Evolutionary conservation across 1,139 yeast species (phyloP).

Genomic region (Geotrichum europaeum): DNA sequence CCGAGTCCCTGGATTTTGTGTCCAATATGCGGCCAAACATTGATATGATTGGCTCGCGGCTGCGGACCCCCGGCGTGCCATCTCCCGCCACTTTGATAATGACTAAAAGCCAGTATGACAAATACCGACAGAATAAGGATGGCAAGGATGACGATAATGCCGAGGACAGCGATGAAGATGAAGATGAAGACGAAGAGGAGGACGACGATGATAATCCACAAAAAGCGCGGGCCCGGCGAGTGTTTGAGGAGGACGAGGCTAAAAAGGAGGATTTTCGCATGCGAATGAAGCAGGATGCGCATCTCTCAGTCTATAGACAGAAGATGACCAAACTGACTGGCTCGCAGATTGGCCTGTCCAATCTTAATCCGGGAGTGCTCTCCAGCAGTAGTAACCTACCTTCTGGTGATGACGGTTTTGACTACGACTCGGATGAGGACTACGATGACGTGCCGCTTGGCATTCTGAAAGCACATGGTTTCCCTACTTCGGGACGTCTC

Average conservation of each 20-base stretch:
- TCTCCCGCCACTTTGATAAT: constrained; percentile 16
- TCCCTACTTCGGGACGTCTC: constrained; percentile 28
- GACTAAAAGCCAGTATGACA: constrained; percentile 19
- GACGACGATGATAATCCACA: constrained; percentile 12
- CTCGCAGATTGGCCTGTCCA: constrained; percentile 23
- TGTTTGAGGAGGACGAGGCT: constrained; percentile 26
- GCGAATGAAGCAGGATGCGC: constrained; percentile 39
- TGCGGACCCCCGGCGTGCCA: constrained; percentile 13
- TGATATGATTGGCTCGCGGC: constrained; percentile 17
- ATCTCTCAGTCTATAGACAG: constrained; percentile 39
- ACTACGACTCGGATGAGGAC: constrained; percentile 31
- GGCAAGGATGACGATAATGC: not conserved
- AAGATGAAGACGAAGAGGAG: constrained; percentile 4
- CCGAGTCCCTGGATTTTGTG: constrained; percentile 17
- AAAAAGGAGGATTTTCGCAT: constrained; percentile 28
- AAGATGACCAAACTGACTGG: constrained; percentile 39
- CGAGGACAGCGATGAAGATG: constrained; percentile 5
- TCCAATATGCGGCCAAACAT: constrained; percentile 17
- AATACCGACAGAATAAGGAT: constrained; percentile 6
- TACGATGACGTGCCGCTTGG: constrained; percentile 40
- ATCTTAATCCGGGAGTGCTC: constrained; percentile 15
- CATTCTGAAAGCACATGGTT: constrained; percentile 38
- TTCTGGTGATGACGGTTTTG: constrained; percentile 7
- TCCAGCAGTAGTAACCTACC: not conserved
- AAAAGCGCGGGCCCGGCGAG: constrained; percentile 7